Conservation (phyloP, 2,329 filamentous ascomycete species). For the Fusarium concolor region DNA sequence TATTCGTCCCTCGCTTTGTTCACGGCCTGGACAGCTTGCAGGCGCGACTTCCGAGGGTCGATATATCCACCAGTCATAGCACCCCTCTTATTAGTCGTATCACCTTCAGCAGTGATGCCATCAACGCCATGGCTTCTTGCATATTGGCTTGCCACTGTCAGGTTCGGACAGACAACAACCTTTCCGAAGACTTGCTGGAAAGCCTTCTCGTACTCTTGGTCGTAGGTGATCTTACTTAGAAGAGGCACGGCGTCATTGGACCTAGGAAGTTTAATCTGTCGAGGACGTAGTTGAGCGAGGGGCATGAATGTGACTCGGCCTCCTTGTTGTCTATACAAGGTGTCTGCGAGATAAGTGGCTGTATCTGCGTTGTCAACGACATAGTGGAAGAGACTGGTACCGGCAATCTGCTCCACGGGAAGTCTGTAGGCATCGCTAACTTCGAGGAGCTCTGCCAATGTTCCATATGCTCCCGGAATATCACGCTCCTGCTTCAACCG, state of each 20-base stretch:
- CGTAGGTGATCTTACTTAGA: conserved; percentile 84
- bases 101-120: conserved; percentile 93
- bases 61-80: conserved; percentile 96
- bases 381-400: conserved; percentile 93
- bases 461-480: conserved; percentile 90
- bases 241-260: conserved; percentile 90
- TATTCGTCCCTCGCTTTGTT: conserved; percentile 80
- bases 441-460: conserved; percentile 90
- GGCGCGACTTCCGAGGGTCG: conserved; percentile 84
- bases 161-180: conserved; percentile 91
- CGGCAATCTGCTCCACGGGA: conserved; percentile 92
- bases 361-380: conserved; percentile 93
- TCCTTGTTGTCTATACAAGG: conserved; percentile 80
- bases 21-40: conserved; percentile 84
- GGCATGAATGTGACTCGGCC: conserved; percentile 97
- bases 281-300: conserved; percentile 80
- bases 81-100: conserved; percentile 94
- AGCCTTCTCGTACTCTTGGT: conserved; percentile 81
- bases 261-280: conserved; percentile 80
- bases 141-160: conserved; percentile 89
- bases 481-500: conserved; percentile 83
- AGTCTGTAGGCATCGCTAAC: conserved; percentile 87
- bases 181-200: conserved; percentile 97
- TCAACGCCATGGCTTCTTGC: conserved; percentile 91
- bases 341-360: conserved; percentile 82